These are phyloP conservation scores for Rubia occidens DNA, from an alignment of 305 asterid genomes.

Conservation along the genomic window DNA sequence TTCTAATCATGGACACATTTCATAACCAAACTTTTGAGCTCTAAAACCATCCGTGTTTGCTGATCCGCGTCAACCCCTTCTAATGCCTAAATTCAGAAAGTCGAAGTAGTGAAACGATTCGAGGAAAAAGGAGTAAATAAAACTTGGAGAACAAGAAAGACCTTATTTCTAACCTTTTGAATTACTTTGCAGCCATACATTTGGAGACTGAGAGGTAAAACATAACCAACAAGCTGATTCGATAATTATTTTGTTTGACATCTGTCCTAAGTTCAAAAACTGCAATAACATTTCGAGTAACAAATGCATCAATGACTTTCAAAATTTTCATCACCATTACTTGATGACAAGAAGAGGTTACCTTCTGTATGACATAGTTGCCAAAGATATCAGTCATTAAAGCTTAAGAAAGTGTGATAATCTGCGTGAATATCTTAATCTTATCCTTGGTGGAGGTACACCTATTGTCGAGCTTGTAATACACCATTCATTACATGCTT, in stretches of 20 bases:
- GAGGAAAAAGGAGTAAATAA: neutral
- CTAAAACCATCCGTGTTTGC: conserved; percentile 59
- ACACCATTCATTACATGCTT: too few relatives aligned
- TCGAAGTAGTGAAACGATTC: neutral
- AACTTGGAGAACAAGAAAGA: conserved; percentile 11
- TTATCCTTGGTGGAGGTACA: conserved; percentile 56
- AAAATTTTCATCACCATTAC: conserved; percentile 8
- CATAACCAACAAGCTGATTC: conserved; percentile 58
- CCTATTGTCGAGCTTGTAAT: too few relatives aligned
- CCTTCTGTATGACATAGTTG: conserved; percentile 88
- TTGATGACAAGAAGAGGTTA: conserved; percentile 15
- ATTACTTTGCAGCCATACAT: conserved; percentile 95
- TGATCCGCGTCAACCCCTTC: conserved; percentile 68
- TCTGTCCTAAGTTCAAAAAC: conserved; percentile 82
- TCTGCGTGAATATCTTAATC: conserved; percentile 50
- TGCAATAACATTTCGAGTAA: conserved; percentile 25
- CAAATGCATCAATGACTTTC: conserved; percentile 1
- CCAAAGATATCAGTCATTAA: conserved; percentile 81
- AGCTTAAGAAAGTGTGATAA: conserved; percentile 54
- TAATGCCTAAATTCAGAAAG: conserved; percentile 48
- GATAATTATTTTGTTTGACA: conserved; percentile 68
- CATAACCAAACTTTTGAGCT: conserved; percentile 74
- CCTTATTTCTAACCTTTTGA: conserved; percentile 57
- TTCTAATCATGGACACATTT: conserved; percentile 80
- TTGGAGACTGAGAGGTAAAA: conserved; percentile 76